phyloP scores from a whole-genome alignment of 257 asterid species.

The Echium plantagineum region DNA sequence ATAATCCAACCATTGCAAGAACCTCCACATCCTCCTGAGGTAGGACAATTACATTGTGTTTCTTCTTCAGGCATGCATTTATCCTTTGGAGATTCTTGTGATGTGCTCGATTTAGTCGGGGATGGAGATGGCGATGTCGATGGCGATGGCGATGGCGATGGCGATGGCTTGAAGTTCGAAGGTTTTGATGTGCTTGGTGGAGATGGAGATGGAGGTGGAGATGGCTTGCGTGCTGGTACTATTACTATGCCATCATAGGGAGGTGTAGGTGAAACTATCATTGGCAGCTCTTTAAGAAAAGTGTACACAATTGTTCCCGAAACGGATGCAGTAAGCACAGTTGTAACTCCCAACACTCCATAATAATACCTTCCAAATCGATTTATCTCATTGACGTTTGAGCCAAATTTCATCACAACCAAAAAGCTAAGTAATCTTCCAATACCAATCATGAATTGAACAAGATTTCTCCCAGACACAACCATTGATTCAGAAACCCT shows the following conservation, averaged over 20 bases:
- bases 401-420: neutral
- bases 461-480: neutral
- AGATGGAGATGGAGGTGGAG: neutral
- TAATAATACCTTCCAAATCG: neutral
- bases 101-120: no score
- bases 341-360: neutral
- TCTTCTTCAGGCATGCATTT: no score
- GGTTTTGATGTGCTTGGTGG: no score
- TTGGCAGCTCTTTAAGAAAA: neutral
- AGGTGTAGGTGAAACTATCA: neutral
- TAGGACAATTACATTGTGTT: neutral
- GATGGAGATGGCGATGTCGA: no score
- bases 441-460: neutral
- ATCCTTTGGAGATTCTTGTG: no score
- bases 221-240: no score
- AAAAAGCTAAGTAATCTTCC: neutral
- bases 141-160: no score
- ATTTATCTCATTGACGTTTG: neutral
- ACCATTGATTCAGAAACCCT: neutral
- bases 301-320: neutral
- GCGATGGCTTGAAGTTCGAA: no score
- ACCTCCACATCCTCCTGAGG: neutral
- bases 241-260: no score
- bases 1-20: neutral
- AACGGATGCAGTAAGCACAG: neutral